Base-by-base conservation (phyloP, 1,139 yeast species). In the Blastobotrys persicus region DNA sequence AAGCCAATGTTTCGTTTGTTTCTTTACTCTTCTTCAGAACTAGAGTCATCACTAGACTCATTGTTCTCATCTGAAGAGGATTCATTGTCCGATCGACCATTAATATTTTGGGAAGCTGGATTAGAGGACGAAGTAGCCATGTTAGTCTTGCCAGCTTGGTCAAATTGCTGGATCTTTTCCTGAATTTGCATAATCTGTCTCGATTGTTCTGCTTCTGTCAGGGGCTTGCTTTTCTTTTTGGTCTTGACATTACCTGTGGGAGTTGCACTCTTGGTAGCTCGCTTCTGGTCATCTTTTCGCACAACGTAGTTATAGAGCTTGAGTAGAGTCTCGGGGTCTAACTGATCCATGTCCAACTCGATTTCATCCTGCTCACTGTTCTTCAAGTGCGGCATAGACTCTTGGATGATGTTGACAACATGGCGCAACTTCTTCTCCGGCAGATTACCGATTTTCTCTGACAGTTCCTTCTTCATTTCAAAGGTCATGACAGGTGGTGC, bases 381-480 rank as follows among this genome's bases (percentile, higher is more conserved):
- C 56, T 77, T 77, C 56, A 86, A 77, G 58, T 88, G 87, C n/a
- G 88, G 88, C 75, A 89, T 80, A 58, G 88, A 85, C 66, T 87
- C 95, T 63, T 86, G 86, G 59, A 92, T 88, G 56, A 92, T 88
- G 49, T 85, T 81, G 56, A 92, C 79, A 35, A 89, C 95, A 51
- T 86, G 85, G 60, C 85, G 88, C 61, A 92, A 73, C 71, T 87
- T 88, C 68, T 85, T 83, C 57, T 88, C 95, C 31, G 89, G 79
- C 58, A 84, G 74, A 42, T 75, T 61, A 53, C 81, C 83, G 64
- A 92, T 92, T 61, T 83, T 81, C 63, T 89, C 97, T 50, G 92
- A 82, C 49, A 92, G 84, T 66, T 88, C 95, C 66, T 88, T 88
- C 77, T 94, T 92, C 98, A 92, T 92, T 64, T 91, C 98, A 66